phyloP scores from a whole-genome alignment of 306 rosid species.

The Geum urbanum region DNA sequence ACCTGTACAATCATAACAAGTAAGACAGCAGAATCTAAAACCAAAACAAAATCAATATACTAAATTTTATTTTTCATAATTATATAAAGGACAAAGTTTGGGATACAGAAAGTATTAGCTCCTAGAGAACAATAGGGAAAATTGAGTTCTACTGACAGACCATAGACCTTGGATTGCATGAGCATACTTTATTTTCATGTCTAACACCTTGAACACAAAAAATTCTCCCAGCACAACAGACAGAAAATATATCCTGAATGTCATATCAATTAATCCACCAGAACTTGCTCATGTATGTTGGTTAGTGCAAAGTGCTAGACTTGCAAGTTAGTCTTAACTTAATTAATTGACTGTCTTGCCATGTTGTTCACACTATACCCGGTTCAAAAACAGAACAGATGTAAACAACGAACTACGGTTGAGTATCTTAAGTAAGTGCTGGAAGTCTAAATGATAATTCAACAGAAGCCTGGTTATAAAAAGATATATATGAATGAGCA shows the following conservation, averaged over 20 bases:
- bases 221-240: no score
- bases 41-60: not conserved
- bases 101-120: not conserved
- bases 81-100: not conserved
- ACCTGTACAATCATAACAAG: not conserved
- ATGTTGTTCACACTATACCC: not conserved
- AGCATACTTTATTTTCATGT: not conserved
- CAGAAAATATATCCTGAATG: not conserved
- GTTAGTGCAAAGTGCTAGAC: not conserved
- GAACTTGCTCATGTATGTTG: not conserved
- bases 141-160: not conserved
- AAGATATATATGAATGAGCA: no score
- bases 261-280: not conserved
- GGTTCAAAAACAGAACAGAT: not conserved
- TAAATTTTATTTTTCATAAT: not conserved
- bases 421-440: no score
- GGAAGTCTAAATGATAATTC: no score
- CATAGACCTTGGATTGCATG: not conserved
- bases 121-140: not conserved
- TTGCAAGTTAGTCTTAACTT: not conserved
- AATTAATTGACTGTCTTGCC: not conserved
- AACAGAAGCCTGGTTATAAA: no score
- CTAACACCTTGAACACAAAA: not conserved
- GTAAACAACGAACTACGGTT: not conserved
- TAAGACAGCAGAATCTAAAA: not conserved